phyloP scores from a whole-genome alignment of 768 basidiomycete species.

The Agaricus subrufescens region DNA sequence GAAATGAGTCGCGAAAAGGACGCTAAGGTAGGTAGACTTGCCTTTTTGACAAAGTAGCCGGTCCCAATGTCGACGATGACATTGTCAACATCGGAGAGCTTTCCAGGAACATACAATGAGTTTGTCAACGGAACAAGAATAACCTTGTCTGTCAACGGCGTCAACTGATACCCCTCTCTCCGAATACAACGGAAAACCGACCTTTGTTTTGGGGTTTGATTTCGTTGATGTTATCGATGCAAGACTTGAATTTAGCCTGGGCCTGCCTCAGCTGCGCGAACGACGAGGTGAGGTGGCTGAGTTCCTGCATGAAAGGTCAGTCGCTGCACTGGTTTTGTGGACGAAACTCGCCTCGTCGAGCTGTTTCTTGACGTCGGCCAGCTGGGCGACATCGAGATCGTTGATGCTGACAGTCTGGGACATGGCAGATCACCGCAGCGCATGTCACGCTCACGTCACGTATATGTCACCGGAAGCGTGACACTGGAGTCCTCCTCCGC shows the following conservation, averaged over 20 bases:
- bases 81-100: constrained; percentile 73
- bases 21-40: constrained; percentile 21
- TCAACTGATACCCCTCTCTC: background rate
- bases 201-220: constrained; percentile 68
- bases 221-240: constrained; percentile 76
- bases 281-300: constrained; percentile 86
- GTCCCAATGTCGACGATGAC: constrained; percentile 96
- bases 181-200: constrained; percentile 17
- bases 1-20: background rate
- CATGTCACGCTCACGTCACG: constrained; percentile 4
- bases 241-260: constrained; percentile 86
- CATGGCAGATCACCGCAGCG: constrained; percentile 15
- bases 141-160: constrained; percentile 58
- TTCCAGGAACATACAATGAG: constrained; percentile 94
- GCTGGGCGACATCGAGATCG: constrained; percentile 83
- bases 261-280: constrained; percentile 92
- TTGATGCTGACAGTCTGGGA: constrained; percentile 70
- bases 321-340: background rate
- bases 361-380: constrained; percentile 86
- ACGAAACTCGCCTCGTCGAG: constrained; percentile 72
- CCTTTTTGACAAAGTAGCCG: constrained; percentile 96
- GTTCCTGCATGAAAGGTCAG: constrained; percentile 53
- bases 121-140: constrained; percentile 91
- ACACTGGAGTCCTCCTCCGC: constrained; percentile 10
- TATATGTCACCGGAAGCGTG: background rate